phyloP scores from a whole-genome alignment of 2,329 filamentous ascomycete genomes.

The Ophiosphaerella herpotricha region DNA sequence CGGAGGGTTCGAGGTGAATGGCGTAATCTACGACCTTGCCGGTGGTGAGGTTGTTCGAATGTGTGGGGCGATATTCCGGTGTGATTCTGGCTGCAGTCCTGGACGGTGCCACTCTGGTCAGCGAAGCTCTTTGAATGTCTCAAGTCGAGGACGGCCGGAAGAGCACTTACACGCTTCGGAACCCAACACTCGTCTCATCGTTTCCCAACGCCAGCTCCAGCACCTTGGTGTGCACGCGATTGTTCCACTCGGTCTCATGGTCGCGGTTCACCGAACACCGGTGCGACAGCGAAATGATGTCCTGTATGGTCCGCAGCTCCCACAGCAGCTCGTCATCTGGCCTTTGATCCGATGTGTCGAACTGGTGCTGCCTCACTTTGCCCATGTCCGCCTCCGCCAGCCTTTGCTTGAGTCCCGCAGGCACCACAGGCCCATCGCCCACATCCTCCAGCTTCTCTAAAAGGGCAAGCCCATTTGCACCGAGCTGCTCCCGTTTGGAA shows the following conservation, averaged over 20 bases:
- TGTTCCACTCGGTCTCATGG: slow-evolving; percentile 11
- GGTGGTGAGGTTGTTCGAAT: slow-evolving; percentile 16
- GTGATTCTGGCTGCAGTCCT: slow-evolving; percentile 20
- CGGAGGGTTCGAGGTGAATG: slow-evolving; percentile 16
- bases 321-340: slow-evolving; percentile 16
- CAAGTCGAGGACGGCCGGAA: slow-evolving; percentile 4
- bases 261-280: slow-evolving; percentile 9
- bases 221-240: slow-evolving; percentile 10
- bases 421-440: slow-evolving; percentile 13
- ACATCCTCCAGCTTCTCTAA: slow-evolving; percentile 17
- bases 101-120: slow-evolving; percentile 10
- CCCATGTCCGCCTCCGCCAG: slow-evolving; percentile 13
- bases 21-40: slow-evolving; percentile 23
- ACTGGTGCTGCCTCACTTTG: slow-evolving; percentile 11
- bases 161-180: slow-evolving; percentile 13
- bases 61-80: slow-evolving; percentile 13
- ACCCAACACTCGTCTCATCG: slow-evolving; percentile 11
- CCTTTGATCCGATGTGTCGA: slow-evolving; percentile 12
- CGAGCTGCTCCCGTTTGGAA: slow-evolving; percentile 11
- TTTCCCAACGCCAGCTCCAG: slow-evolving; percentile 12
- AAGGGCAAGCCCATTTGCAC: slow-evolving; percentile 12
- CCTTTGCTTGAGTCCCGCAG: slow-evolving; percentile 12
- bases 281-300: slow-evolving; percentile 11
- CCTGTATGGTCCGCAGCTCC: slow-evolving; percentile 10
- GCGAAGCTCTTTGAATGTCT: slow-evolving; percentile 2